Conservation (phyloP, 2,329 filamentous ascomycete genomes). For the Cyclaneusma minus region DNA sequence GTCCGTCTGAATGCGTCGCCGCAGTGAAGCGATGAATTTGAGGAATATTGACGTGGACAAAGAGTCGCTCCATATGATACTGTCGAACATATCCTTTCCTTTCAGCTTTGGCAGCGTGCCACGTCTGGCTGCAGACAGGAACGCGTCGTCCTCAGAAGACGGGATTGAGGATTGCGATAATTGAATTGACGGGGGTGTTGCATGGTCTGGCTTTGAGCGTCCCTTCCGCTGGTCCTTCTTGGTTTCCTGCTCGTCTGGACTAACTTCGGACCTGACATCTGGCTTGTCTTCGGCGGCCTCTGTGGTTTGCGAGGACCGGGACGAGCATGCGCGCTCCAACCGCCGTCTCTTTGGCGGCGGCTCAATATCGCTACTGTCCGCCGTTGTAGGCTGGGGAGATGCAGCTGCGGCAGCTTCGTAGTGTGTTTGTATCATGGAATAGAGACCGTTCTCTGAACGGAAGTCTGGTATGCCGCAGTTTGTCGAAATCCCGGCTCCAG, state of each 20-base stretch:
- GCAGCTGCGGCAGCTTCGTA: constrained; percentile 36
- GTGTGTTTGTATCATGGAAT: constrained; percentile 55
- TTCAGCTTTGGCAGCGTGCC: constrained; percentile 52
- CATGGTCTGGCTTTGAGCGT: too few species aligned
- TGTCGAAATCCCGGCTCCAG: constrained; percentile 59
- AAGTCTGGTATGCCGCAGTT: constrained; percentile 66
- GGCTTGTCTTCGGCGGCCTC: constrained; percentile 12
- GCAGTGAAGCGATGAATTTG: constrained; percentile 52
- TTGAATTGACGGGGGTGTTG: too few species aligned
- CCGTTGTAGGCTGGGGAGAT: constrained; percentile 13
- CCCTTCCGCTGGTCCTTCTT: too few species aligned
- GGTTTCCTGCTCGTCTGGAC: constrained; percentile 10
- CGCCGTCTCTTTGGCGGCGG: constrained; percentile 14
- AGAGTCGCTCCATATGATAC: constrained; percentile 53
- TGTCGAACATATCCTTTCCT: constrained; percentile 57
- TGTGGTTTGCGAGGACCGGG: constrained; percentile 18
- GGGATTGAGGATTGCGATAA: too few species aligned
- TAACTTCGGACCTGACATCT: constrained; percentile 13
- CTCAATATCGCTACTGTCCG: constrained; percentile 18
- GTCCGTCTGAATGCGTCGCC: constrained; percentile 43
- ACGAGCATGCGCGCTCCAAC: constrained; percentile 11
- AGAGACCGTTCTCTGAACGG: constrained; percentile 56
- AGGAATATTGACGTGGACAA: constrained; percentile 56
- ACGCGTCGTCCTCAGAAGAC: constrained; percentile 1
- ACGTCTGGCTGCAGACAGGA: constrained; percentile 8